Conservation (phyloP, 1,139 yeast genomes). For the Yamadazyma diddensiae region DNA sequence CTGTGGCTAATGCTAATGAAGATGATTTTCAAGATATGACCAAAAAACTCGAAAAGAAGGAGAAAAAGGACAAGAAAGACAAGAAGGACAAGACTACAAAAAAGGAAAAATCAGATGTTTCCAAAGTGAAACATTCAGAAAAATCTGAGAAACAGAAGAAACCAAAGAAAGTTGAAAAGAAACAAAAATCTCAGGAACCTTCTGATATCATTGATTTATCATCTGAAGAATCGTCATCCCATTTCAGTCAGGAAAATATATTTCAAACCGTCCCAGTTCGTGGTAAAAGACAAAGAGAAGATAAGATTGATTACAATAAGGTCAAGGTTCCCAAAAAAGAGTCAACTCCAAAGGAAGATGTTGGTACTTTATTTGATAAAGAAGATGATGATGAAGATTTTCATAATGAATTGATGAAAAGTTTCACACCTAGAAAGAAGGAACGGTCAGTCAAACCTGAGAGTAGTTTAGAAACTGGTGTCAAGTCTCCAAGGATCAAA, state of each 20-base stretch:
- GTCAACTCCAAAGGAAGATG: too few relatives aligned
- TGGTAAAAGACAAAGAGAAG: slow-evolving; percentile 4
- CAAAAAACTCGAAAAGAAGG: neutral
- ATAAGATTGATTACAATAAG: slow-evolving; percentile 1
- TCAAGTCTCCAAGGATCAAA: too few relatives aligned
- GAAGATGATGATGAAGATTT: slow-evolving; percentile 10
- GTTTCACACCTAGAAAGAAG: slow-evolving; percentile 7
- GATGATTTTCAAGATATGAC: slow-evolving; percentile 23
- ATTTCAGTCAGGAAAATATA: slow-evolving; percentile 39
- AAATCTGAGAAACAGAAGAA: neutral
- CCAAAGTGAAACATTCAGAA: neutral
- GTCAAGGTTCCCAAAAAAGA: slow-evolving; percentile 7
- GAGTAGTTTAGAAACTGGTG: too few relatives aligned
- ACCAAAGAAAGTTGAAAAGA: neutral
- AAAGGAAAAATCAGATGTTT: too few relatives aligned
- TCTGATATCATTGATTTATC: slow-evolving; percentile 1
- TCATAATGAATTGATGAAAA: slow-evolving; percentile 6
- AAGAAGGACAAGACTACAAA: neutral
- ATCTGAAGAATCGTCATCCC: slow-evolving; percentile 16
- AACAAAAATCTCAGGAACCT: slow-evolving; percentile 5
- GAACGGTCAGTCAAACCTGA: slow-evolving; percentile 1
- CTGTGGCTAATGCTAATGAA: slow-evolving; percentile 20
- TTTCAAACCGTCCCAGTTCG: slow-evolving; percentile 34
- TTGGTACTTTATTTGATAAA: slow-evolving; percentile 13
- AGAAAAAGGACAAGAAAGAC: slow-evolving; percentile 3